phyloP scores from a whole-genome alignment of 139 green algal species.

The Micractinium conductrix region DNA sequence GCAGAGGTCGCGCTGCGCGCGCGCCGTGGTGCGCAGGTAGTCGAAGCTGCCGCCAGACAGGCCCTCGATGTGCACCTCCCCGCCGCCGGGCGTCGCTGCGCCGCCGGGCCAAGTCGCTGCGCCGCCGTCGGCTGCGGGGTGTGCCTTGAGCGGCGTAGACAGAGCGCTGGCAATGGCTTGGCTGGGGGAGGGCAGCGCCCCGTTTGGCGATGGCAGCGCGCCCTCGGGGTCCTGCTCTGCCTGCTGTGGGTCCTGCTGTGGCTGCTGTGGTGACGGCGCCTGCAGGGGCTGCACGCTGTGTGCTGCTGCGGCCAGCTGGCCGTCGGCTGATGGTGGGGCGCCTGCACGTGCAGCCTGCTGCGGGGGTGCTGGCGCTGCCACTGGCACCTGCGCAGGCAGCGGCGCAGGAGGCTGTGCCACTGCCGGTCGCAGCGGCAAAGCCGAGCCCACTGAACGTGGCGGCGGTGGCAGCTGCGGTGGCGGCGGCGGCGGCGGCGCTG shows the following conservation, averaged over 20 bases:
- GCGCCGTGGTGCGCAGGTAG: not conserved
- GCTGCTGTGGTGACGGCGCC: not conserved
- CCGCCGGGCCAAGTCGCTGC: too few species aligned
- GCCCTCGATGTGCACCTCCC: conserved; percentile 6
- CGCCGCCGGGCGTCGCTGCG: too few species aligned
- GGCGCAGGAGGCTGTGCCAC: not conserved
- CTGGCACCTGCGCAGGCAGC: not conserved
- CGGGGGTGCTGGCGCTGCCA: not conserved
- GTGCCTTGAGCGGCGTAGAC: not conserved
- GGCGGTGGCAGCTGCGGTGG: conserved; percentile 21
- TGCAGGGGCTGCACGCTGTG: not conserved
- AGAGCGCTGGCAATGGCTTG: conserved; percentile 14
- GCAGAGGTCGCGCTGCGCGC: conserved; percentile 13
- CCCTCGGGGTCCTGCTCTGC: not conserved
- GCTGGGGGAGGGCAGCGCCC: conserved; percentile 8
- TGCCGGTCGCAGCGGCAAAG: not conserved
- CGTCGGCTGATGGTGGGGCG: not conserved
- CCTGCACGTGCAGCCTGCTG: not conserved
- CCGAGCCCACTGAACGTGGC: not conserved
- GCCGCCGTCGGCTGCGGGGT: not conserved
- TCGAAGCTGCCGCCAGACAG: not conserved
- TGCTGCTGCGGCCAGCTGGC: not conserved
- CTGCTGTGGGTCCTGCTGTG: not conserved
- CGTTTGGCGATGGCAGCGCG: not conserved
- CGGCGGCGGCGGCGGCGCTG: not conserved